Evolutionary conservation across 192 early-diverging fungal species (phyloP), one percentile per base, ranked within the genome.

Genomic region (Coemansia erecta): DNA sequence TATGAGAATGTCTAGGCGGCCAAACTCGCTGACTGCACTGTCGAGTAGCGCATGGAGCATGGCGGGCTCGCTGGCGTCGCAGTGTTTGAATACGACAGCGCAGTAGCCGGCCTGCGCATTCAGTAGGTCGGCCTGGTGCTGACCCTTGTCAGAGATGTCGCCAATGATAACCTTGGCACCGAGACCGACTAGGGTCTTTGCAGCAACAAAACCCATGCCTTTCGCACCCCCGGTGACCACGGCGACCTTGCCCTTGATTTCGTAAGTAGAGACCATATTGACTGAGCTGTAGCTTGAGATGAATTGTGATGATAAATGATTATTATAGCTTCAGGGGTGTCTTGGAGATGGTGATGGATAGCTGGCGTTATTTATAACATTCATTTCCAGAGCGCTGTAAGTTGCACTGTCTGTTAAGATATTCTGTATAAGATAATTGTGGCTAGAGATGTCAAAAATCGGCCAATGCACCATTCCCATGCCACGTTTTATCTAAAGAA

Each of bases 221-320:
- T 82, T 83, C 0, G 85, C 81, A 8, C 82, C 83, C 22, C 87
- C 87, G 14, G 87, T 89, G 53, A 89, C 79, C 28, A 89, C 77
- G 1, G 84, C 85, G 40, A 86, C 81, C 44, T 85, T 85, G 65
- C 73, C 82, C 31, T 18, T 53, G 51, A 53, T 53, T 23, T 53
- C 51, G 51, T 53, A 53, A 23, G 26, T 13, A 33, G 15, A 1
- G 15, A 23, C 31, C 51, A 53, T 53, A 6, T 53, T 53, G 17
- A 17, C 17, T 41, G 39, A 41, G n/a, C n/a, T n/a, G n/a, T n/a
- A n/a, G n/a, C n/a, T n/a, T n/a, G n/a, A n/a, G n/a, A n/a, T n/a
- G n/a, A n/a, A n/a, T n/a, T n/a, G n/a, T n/a, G n/a, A n/a, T n/a
- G n/a, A n/a, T n/a, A n/a, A n/a, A n/a, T n/a, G n/a, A n/a, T n/a